Evolutionary conservation across 352 stramenopile genomes (phyloP), one percentile per base, ranked within the genome.

Genomic region (Pythium grandisporangium): DNA sequence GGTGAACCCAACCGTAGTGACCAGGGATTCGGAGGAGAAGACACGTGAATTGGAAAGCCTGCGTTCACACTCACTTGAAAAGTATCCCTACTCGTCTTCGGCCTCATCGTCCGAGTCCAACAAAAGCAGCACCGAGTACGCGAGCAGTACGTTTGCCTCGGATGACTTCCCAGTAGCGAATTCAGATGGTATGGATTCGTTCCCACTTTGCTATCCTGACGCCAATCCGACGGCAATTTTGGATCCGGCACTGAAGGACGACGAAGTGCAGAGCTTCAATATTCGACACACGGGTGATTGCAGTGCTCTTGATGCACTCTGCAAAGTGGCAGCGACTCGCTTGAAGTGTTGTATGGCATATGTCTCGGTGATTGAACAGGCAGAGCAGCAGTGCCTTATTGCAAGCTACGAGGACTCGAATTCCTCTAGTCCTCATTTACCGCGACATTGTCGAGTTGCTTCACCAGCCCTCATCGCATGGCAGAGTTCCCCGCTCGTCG

Each of bases 271-370:
- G 4, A 30, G 8, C 23, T 16, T 35, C 8, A 21, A 37, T 27
- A 23, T 17, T 50, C 16, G 49, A 65, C 20, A 36, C 35, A 1
- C n/a, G n/a, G n/a, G n/a, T n/a, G n/a, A n/a, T n/a, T n/a, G n/a
- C n/a, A 24, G 35, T 2, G 67, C 70, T 19, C 45, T 87, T 7
- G 60, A 79, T 33, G 61, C 66, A 19, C 78, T 87, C 40, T 83
- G 68, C 14, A 64, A 82, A 36, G 55, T 81, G 6, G 66, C 63
- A 1, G 63, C 69, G 0, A 38, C 61, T 21, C 64, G 70, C 5
- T 65, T 82, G 41, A 35, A 54, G 2, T 80, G 62, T 30, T 46
- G 57, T 4, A 60, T 71, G 34, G 66, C 63, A 3, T 81, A 70
- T 42, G 66, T 86, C 32, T 47, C 16, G 47, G 37, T 63, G 22